Evolutionary conservation across 1,139 yeast genomes (phyloP), one percentile per base, ranked within the genome.

Genomic region (Geotrichum bryndzae): DNA sequence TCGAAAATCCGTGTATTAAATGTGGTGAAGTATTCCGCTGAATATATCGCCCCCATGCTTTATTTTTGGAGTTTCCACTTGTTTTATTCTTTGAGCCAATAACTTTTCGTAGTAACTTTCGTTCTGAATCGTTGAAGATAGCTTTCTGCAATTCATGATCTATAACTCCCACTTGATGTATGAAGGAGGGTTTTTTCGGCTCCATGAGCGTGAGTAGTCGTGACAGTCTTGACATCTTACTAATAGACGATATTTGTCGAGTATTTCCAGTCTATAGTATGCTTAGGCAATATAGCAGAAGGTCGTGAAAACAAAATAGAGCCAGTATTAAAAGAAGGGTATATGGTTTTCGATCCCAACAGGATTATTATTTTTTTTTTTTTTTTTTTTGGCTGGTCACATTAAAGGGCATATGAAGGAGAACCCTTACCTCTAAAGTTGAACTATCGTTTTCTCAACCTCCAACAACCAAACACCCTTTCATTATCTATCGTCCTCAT

Each of bases 21-120:
- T 59, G 53, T 13, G 57, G 58, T 8, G 56, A 45, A 22, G 33
- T 54, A 46, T 59, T 55, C 23, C 46, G 51, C 23, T 59, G 59
- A 33, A 56, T 27, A 46, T 59, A 59, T 15, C 38, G 41, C 10
- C 60, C 57, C 60, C 58, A 61, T 46, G 50, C 29, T 7, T 46
- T 23, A 13, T 29, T 23, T 25, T 38, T 35, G 54, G 6, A 41
- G 8, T 53, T 31, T 50, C 18, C 55, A 13, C 10, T 46, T 18
- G 27, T 33, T 27, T 1, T 13, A 2, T 31, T 10, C n/a, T 53
- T 11, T 15, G 48, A 15, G 18, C 56, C 33, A 10, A 22, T 1
- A 22, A 53, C 29, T 23, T 56, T 38, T 52, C 38, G 51, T 31
- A 61, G 25, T 15, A 61, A n/a, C 13, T 50, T 29, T 23, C 64